Base-by-base conservation (phyloP, 169 alveolate species). In the Miamiensis avidus region DNA sequence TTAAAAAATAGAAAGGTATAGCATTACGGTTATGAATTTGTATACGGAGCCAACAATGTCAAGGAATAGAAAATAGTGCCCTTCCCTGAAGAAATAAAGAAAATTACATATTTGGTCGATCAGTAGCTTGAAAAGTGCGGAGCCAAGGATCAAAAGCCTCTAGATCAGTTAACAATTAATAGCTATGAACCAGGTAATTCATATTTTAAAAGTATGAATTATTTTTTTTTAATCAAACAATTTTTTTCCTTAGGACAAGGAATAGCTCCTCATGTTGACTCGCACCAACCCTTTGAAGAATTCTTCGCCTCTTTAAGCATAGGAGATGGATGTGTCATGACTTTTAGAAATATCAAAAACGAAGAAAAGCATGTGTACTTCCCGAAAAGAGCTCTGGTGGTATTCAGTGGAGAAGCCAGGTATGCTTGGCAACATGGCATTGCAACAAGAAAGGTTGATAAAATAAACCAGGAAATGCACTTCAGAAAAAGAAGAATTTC, bases 261-360 rank as follows among this genome's bases (percentile, higher is more conserved):
- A 29, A 93, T 93, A n/a, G 93, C 97, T 31, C 95, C 97, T 74
- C 97, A 93, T 79, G 82, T 91, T 30, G 97, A 93, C 74, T 85
- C 94, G 20, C 95, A 91, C 82, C 86, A 93, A 31, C 95, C 97
- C 16, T 93, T 93, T 78, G 94, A 93, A 82, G 95, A 93, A 33
- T 82, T 82, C 28, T 89, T 93, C 81, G 89, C 75, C 0, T 29
- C 91, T 0, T 34, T 93, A 4, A 82, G 91, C 76, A 76, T 93
- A 32, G 74, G 78, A 29, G 77, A 91, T 26, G 94, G 93, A 64
- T 83, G 82, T 28, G 89, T 91, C 15, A 93, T 93, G 95, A 65
- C 87, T 76, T 93, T 91, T 78, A 88, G 87, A 81, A 81, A 86
- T 27, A 89, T 87, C 6, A 90, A 82, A 76, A 90, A 91, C 32